These are phyloP conservation scores for Mucor piriformis DNA, from an alignment of 371 early-diverging fungal genomes.

Conservation along the genomic window DNA sequence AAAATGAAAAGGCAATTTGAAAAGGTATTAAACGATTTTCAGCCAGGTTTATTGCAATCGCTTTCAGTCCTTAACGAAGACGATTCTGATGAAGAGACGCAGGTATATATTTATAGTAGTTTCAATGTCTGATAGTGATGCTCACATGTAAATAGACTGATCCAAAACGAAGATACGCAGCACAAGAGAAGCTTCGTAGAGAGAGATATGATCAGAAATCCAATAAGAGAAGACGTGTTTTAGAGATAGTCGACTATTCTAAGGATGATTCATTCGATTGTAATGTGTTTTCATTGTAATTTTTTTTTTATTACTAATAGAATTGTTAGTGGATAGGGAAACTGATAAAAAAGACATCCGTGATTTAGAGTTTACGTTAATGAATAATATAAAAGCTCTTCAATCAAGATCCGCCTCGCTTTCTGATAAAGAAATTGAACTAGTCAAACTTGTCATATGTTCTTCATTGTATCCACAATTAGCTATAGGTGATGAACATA, in stretches of 20 bases:
- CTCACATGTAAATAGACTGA: neutral
- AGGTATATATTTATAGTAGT: neutral
- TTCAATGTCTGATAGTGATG: too few relatives aligned
- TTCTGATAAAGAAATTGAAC: slow-evolving; percentile 41
- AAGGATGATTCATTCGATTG: slow-evolving; percentile 23
- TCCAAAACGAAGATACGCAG: neutral
- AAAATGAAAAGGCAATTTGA: slow-evolving; percentile 56
- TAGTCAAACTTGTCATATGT: slow-evolving; percentile 64
- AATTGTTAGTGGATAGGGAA: neutral
- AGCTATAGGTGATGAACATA: slow-evolving; percentile 68
- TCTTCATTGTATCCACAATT: slow-evolving; percentile 70
- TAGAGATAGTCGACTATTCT: slow-evolving; percentile 22
- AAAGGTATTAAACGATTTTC: slow-evolving; percentile 50
- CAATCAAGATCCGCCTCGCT: slow-evolving; percentile 42
- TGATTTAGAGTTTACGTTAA: slow-evolving; percentile 66
- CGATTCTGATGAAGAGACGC: slow-evolving; percentile 4
- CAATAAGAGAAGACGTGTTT: slow-evolving; percentile 31
- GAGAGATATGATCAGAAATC: slow-evolving; percentile 36
- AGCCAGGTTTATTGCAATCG: slow-evolving; percentile 38
- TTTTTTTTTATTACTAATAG: neutral
- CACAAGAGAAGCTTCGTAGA: slow-evolving; percentile 31
- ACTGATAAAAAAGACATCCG: slow-evolving; percentile 42
- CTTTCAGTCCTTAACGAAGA: slow-evolving; percentile 11
- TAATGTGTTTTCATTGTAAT: slow-evolving; percentile 2
- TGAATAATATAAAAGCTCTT: slow-evolving; percentile 49